Evolutionary conservation across 2,329 filamentous ascomycete genomes (phyloP), one percentile per base, ranked within the genome.

Genomic region (Catunica adiposa): DNA sequence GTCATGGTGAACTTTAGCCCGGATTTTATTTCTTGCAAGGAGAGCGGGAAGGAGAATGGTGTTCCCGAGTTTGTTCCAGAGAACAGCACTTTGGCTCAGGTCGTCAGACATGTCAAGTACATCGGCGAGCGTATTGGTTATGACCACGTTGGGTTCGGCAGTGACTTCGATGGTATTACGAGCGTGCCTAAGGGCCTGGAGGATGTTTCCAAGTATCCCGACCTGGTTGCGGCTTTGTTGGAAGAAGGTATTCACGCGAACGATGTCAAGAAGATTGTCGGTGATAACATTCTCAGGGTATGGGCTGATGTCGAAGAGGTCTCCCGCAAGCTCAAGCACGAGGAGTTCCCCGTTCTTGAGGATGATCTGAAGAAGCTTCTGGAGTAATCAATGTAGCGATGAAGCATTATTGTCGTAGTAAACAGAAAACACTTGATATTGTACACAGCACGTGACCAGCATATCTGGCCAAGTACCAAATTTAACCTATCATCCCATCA

Each of bases 1-100:
- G 86, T 96, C 54, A 94, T 96, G 88, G 80, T 96, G 60, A 96
- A 94, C 66, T 94, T 95, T 64, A 73, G 78, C 15, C 86, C 88
- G 0, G 81, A 82, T 17, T 96, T 95, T 66, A 79, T 95, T 59
- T 86, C 83, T 26, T 95, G 89, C 66, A 72, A 76, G 1, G 74
- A 78, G 8, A 71, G 75, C 1, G 73, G 76, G 31, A 72, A 76
- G 2, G 70, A 74, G 15, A 77, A 78, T 44, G 84, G 83, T 0
- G 64, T 94, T 3, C 86, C 88, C 0, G 75, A 82, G 14, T 77
- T 77, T 57, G 80, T 83, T 53, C 77, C 81, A 0, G 71, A 73
- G 53, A 83, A 89, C 60, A 79, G 80, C 7, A 94, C 86, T 0
- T 67, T 97, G 37, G 73, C 74, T 22, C 86, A 89, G 59, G 86